Conservation (phyloP, 179 eudicot genomes). For the Pouteria campechiana region DNA sequence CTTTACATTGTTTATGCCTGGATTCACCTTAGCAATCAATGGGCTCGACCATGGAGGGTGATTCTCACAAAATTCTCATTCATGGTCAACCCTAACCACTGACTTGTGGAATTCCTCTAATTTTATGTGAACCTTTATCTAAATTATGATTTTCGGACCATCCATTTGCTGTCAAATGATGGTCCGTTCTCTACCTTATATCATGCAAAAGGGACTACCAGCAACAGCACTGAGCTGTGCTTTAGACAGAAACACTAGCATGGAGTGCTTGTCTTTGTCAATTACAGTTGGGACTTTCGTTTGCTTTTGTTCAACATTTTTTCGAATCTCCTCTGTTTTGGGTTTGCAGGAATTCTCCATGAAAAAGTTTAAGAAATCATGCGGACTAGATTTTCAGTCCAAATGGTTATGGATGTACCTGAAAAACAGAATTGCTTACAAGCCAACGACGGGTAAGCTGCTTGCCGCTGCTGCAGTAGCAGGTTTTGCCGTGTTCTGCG, state of each 20-base stretch:
- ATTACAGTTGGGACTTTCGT: too few species aligned
- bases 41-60: too few species aligned
- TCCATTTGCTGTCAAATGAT: too few species aligned
- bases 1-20: too few species aligned
- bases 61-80: too few species aligned
- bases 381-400: slow-evolving; percentile 31
- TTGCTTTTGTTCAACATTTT: background rate
- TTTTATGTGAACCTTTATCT: too few species aligned
- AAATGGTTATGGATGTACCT: slow-evolving; percentile 47
- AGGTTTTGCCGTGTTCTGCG: slow-evolving; percentile 33
- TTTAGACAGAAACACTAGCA: background rate
- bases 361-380: slow-evolving; percentile 36
- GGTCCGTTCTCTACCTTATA: background rate
- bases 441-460: slow-evolving; percentile 16
- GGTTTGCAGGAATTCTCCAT: slow-evolving; percentile 51
- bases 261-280: background rate
- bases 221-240: background rate
- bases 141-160: too few species aligned
- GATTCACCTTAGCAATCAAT: too few species aligned
- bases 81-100: too few species aligned
- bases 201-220: background rate
- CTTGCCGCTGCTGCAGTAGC: slow-evolving; percentile 30
- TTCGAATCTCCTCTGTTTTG: slow-evolving; percentile 2
- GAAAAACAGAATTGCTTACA: slow-evolving; percentile 12
- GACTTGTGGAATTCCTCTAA: too few species aligned